phyloP scores from a whole-genome alignment of 1,284 basidiomycete genomes.

The Trichosporon sp. region DNA sequence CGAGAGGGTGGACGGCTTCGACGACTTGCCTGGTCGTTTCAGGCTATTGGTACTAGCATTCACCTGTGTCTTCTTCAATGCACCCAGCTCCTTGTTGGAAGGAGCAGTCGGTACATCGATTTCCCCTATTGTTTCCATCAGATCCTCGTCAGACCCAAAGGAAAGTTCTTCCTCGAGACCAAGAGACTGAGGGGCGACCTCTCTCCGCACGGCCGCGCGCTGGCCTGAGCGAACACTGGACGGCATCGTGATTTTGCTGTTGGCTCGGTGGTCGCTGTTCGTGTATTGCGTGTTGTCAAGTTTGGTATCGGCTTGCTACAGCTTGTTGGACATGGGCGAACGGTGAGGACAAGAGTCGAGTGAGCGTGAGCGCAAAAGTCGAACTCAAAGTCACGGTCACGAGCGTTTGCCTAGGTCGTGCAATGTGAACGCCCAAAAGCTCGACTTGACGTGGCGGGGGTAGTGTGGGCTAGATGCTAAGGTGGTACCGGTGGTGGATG shows the following conservation, averaged over 20 bases:
- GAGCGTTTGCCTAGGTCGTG: neutral
- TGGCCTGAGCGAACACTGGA: constrained; percentile 26
- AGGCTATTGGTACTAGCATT: constrained; percentile 11
- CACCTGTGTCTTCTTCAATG: neutral
- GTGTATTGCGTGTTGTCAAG: constrained; percentile 2
- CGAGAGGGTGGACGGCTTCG: constrained; percentile 17
- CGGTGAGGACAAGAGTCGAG: neutral
- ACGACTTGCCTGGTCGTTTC: constrained; percentile 11
- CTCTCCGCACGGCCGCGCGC: constrained; percentile 4
- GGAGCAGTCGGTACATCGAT: constrained; percentile 24
- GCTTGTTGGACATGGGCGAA: constrained; percentile 11
- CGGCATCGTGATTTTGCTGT: constrained; percentile 7
- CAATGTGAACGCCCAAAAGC: constrained; percentile 15
- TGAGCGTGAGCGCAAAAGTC: neutral
- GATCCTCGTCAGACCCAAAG: constrained; percentile 49
- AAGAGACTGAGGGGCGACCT: constrained; percentile 26
- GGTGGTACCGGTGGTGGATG: neutral
- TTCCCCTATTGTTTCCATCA: constrained; percentile 46
- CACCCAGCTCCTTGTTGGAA: neutral
- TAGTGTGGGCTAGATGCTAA: neutral
- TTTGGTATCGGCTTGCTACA: neutral
- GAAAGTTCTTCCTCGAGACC: constrained; percentile 53
- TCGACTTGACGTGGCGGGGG: constrained; percentile 3
- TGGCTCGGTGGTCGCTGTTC: neutral
- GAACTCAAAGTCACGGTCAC: neutral